Base-by-base conservation (phyloP, 1,139 yeast species). In the Saccharomycopsis hybrid region DNA sequence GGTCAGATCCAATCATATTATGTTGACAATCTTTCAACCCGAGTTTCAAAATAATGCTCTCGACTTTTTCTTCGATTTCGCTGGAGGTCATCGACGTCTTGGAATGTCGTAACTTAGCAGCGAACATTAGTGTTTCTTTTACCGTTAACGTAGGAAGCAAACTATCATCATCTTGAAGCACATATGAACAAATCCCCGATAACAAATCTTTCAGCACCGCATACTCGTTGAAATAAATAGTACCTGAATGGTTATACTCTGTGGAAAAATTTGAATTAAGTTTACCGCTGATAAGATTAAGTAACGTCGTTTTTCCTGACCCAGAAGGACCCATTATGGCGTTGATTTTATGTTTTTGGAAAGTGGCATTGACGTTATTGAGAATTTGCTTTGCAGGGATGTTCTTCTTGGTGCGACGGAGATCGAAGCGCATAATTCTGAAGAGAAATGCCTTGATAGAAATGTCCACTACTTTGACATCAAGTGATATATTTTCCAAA, bases 241-340 rank as follows among this genome's bases (percentile, higher is more conserved):
- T 57, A 2, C 84, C 84, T 7, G 66, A 55, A 0, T 61, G 59
- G 48, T 47, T 55, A 56, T 58, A 66, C 54, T 61, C 70, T 9
- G 75, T 68, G 46, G 59, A 60, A 29, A 62, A 68, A 3, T 72
- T 66, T 0, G 82, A 74, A 25, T 72, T 69, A 11, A 82, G 63
- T 53, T 95, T 70, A 27, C 82, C 79, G 11, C 94, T 81, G 41
- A 87, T 68, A 46, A 74, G 69, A 59, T 84, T 86, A 51, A 87
- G 66, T 33, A 86, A 64, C 0, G 95, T 82, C 0, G 94, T 82
- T 61, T 87, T 87, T 2, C 95, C 96, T 4, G 89, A 80, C 0
- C 95, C 95, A 1, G 94, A 85, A 0, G 95, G 95, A 0, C 96
- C 96, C 84, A 87, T 80, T 37, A 87, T 85, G 0, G 85, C 92